Evolutionary conservation across 352 stramenopile species (phyloP), one percentile per base, ranked within the genome.

Genomic region (Elongisporangium prolatum): DNA sequence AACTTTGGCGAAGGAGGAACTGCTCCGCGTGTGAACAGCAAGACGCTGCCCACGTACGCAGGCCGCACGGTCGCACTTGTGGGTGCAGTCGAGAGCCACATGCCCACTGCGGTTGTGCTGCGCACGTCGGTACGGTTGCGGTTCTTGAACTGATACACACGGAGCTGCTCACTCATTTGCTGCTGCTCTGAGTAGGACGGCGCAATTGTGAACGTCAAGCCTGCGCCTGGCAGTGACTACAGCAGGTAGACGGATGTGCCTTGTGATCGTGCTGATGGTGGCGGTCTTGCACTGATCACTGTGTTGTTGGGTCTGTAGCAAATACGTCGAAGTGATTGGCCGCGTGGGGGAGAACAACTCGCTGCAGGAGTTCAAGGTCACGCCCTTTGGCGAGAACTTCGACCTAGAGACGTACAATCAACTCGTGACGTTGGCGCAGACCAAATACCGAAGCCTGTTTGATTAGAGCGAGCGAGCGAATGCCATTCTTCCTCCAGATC

Each of bases 281-380:
- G 18, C 40, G 18, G 5, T 11, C 13, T 56, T 14, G 9, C 1
- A 17, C n/a, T 58, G 17, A 40, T 37, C 50, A n/a, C n/a, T n/a
- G n/a, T 2, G 7, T 11, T 10, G 9, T 38, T 6, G 28, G 28
- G 7, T 38, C 28, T 54, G 47, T 52, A 86, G 84, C 68, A 92
- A 93, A 71, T 75, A 87, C 17, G 84, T 95, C 51, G 86, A 95
- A 57, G 86, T 95, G 57, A 93, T 95, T 21, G 86, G 86, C 18
- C 78, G 79, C 20, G 86, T 93, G 13, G 56, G 82, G 52, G 77
- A 91, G 56, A 69, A 64, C 48, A 75, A 89, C 58, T 88, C 78
- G 48, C 72, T 95, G 52, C 68, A 93, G 59, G 84, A 95, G 67
- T 93, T 92, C 69, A 95, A 95, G 70, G 83, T 72, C 34, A 93